Conservation (phyloP, 768 basidiomycete genomes). For the Termitomyces sp. region DNA sequence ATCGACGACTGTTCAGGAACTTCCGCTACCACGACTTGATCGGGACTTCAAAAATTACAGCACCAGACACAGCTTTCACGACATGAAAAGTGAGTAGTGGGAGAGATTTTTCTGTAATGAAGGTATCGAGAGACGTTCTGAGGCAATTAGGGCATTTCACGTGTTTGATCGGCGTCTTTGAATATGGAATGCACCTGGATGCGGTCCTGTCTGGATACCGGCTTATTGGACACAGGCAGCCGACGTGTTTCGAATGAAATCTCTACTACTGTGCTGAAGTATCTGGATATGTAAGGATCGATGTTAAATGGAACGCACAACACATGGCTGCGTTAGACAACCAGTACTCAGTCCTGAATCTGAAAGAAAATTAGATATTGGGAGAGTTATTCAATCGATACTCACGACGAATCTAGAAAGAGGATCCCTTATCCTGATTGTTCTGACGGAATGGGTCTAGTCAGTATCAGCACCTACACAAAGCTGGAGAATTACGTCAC, state of each 20-base stretch:
- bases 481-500: neutral
- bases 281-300: too few relatives aligned
- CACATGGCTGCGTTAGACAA: too few relatives aligned
- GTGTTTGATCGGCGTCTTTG: too few relatives aligned
- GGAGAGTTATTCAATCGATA: neutral
- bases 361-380: neutral
- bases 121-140: too few relatives aligned
- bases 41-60: neutral
- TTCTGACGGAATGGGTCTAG: neutral
- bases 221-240: too few relatives aligned
- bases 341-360: neutral
- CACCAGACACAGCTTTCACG: too few relatives aligned
- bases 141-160: too few relatives aligned
- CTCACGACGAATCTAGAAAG: neutral
- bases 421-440: neutral
- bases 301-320: neutral
- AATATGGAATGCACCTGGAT: too few relatives aligned
- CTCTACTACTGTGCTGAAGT: neutral
- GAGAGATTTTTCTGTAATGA: too few relatives aligned
- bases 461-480: too few relatives aligned
- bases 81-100: too few relatives aligned
- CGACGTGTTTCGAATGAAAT: neutral
- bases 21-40: conserved; percentile 6
- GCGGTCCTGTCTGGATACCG: too few relatives aligned
- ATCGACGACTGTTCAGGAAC: neutral